Percentiles rank a stretch among this genome's conserved stretches.
These are phyloP conservation scores for Catharanthus roseus DNA, from an alignment of 257 asterid genomes.

Conservation along the genomic window DNA sequence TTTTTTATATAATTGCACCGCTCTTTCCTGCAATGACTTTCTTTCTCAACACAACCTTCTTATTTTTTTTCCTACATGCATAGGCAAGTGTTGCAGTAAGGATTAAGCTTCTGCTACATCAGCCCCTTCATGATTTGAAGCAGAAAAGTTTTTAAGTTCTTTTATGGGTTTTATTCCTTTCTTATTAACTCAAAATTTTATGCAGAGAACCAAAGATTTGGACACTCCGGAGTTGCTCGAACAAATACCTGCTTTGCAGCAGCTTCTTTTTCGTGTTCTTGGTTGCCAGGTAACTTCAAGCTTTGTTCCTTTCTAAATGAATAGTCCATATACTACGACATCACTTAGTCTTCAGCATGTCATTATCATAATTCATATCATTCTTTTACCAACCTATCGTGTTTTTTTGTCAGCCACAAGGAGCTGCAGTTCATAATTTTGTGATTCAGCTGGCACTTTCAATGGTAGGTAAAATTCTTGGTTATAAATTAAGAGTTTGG, in stretches of 20 bases:
- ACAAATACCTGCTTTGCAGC: conserved; percentile 83
- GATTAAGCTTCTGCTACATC: not conserved
- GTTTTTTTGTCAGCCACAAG: conserved; percentile 82
- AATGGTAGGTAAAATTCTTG: conserved; percentile 44
- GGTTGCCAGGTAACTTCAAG: conserved; percentile 73
- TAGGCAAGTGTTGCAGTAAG: not conserved
- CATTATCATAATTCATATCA: not conserved
- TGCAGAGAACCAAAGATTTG: conserved; percentile 86
- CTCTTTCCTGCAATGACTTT: not conserved
- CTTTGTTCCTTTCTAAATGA: conserved; percentile 9
- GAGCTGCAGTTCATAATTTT: conserved; percentile 79
- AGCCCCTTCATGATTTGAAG: not conserved
- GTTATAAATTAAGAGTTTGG: conserved; percentile 3
- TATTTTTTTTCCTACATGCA: not conserved
- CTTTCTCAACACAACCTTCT: not conserved
- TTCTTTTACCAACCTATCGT: conserved; percentile 17
- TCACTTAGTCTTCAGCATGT: not conserved
- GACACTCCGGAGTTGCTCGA: conserved; percentile 76
- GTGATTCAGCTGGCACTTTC: conserved; percentile 91
- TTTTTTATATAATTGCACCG: not conserved
- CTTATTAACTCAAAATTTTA: conserved; percentile 12
- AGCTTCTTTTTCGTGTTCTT: conserved; percentile 72
- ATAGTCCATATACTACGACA: not conserved
- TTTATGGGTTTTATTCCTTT: not conserved
- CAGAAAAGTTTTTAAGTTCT: not conserved